phyloP scores from a whole-genome alignment of 352 stramenopile genomes.

The Aphanomyces cochlioides region DNA sequence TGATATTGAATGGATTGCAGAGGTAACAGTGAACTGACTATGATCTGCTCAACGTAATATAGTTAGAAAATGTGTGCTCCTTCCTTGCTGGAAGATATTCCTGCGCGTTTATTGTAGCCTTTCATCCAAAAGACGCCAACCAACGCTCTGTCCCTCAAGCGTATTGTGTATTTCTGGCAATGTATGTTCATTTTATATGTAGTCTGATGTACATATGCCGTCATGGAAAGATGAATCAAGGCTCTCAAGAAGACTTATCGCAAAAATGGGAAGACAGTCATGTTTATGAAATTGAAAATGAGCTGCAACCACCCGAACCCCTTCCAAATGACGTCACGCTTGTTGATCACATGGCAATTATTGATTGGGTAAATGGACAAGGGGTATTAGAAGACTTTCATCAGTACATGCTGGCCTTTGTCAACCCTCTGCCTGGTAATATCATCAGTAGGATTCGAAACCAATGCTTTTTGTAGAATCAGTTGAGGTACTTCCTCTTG shows the following conservation, averaged over 20 bases:
- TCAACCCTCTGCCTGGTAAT: slow-evolving; percentile 1
- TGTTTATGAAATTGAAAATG: slow-evolving; percentile 56
- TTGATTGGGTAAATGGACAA: slow-evolving; percentile 17
- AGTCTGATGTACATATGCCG: slow-evolving; percentile 18
- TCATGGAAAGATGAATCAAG: slow-evolving; percentile 1
- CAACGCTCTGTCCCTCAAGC: neutral
- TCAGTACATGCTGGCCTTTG: slow-evolving; percentile 18
- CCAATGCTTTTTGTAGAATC: neutral
- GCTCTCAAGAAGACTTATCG: slow-evolving; percentile 23
- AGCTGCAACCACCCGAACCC: slow-evolving; percentile 30
- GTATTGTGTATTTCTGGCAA: slow-evolving; percentile 4
- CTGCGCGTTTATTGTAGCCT: slow-evolving; percentile 1
- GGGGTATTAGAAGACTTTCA: slow-evolving; percentile 23
- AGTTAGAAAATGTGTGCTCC: slow-evolving; percentile 43
- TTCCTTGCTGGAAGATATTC: slow-evolving; percentile 33
- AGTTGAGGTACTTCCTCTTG: neutral
- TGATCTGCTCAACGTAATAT: neutral
- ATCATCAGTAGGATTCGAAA: neutral
- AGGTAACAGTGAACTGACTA: slow-evolving; percentile 25
- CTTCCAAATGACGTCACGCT: slow-evolving; percentile 1
- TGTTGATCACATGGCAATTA: slow-evolving; percentile 21
- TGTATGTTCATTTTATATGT: neutral
- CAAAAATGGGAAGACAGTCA: slow-evolving; percentile 43
- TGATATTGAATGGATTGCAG: slow-evolving; percentile 44
- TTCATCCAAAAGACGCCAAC: neutral